Base-by-base conservation (phyloP, 2,329 filamentous ascomycete species). In the Xylariaceae sp. region DNA sequence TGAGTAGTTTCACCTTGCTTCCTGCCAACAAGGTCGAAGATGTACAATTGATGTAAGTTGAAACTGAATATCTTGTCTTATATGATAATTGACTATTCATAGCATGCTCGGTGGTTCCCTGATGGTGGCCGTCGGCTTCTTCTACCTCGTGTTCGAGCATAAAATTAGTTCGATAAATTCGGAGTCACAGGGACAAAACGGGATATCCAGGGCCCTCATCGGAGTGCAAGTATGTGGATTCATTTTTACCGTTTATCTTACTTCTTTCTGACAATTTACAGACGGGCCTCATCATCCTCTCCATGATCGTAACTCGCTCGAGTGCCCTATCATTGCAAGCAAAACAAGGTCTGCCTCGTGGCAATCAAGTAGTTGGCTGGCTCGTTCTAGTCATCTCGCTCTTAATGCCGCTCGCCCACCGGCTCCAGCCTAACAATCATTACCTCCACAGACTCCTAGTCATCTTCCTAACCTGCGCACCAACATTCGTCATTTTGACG, bases 401-500 rank as follows among this genome's bases (percentile, higher is more conserved):
- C 12, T 69, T 86, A 5, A 81, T 95, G 68, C 92, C 94, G 2
- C 80, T 95, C 60, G 76, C 87, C n/a, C 89, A 97, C 70, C 82
- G 86, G 27, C 66, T 95, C 1, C 85, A 88, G 60, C 87, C 90
- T 1, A 94, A 89, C 69, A 87, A 79, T 62, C 86, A 96, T 72
- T 96, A 97, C 70, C 81, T 97, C 62, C 91, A 97, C 70, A 86
- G 91, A 29, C 77, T 99, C 3, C 80, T 91, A 62, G 83, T 95
- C 63, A 85, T 96, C 51, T 99, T 97, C 74, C 78, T 99, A 47
- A 88, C 91, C 4, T 97, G 95, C 68, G 88, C 92, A 0, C 94
- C 94, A 0, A 87, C 88, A 1, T 99, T 97, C 72, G 87, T 99
- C 67, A 92, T 99, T 65, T 82, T 99, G 49, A 95, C 91, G 6